phyloP scores from a whole-genome alignment of 108 stramenopile species.

The Fragilariopsis cylindrus region DNA sequence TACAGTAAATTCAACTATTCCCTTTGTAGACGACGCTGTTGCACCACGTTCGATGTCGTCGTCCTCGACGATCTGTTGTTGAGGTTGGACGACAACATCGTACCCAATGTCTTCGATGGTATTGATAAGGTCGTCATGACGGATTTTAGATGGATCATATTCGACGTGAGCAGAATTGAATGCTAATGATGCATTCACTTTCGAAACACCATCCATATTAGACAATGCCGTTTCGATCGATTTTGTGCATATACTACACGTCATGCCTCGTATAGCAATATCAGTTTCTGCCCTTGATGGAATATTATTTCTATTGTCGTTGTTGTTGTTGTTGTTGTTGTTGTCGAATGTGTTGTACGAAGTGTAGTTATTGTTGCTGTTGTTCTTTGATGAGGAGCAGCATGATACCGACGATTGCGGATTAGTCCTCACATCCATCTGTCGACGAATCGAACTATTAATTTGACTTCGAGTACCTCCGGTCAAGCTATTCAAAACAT shows the following conservation, averaged over 20 bases:
- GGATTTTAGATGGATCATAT: conserved; percentile 15
- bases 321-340: background rate
- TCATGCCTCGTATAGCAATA: conserved; percentile 38
- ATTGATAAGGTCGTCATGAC: conserved; percentile 7
- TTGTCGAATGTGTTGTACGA: background rate
- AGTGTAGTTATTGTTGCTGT: background rate
- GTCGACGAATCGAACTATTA: background rate
- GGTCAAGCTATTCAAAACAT: conserved; percentile 29
- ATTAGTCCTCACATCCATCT: background rate
- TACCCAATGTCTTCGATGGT: conserved; percentile 47
- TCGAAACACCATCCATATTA: conserved; percentile 13
- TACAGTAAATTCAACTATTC: conserved; percentile 20
- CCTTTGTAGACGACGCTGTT: background rate
- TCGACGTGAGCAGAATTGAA: conserved; percentile 29
- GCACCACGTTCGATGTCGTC: background rate
- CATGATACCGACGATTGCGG: background rate
- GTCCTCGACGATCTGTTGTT: no score
- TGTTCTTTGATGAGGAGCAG: background rate
- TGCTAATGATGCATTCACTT: conserved; percentile 29
- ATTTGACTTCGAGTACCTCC: background rate
- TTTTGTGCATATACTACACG: conserved; percentile 48
- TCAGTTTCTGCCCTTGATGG: conserved; percentile 2
- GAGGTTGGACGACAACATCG: conserved; percentile 12
- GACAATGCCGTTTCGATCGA: conserved; percentile 23
- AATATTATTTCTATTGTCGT: background rate